A percentile compares a stretch with the other conserved stretches of the same genome.
phyloP scores from a whole-genome alignment of 1,284 basidiomycete genomes.

The Sphaerobolus stellatus region DNA sequence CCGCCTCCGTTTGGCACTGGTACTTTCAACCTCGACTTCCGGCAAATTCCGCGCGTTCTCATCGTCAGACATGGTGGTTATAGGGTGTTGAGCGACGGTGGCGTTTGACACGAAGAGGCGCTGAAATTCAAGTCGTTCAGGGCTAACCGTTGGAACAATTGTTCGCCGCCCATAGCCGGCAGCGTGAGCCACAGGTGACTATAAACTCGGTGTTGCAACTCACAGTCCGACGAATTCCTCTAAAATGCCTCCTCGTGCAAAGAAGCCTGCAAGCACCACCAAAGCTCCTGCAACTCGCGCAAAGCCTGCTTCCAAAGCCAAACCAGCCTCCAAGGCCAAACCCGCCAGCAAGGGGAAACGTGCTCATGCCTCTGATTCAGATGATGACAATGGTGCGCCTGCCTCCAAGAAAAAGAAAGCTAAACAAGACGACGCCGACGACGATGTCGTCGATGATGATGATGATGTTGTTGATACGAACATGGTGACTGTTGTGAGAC shows the following conservation, averaged over 20 bases:
- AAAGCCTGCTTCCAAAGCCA: slow-evolving; percentile 20
- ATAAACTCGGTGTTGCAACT: background rate
- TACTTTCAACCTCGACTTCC: background rate
- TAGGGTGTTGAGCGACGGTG: background rate
- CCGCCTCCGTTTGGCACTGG: background rate
- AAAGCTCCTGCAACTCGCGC: slow-evolving; percentile 12
- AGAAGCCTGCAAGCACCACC: slow-evolving; percentile 11
- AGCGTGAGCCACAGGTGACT: background rate
- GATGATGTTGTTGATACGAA: slow-evolving; percentile 19
- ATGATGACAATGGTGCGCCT: slow-evolving; percentile 2
- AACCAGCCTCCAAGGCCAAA: slow-evolving; percentile 23
- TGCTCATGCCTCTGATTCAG: slow-evolving; percentile 24
- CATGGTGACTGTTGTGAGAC: slow-evolving; percentile 56
- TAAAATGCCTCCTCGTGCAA: slow-evolving; percentile 15
- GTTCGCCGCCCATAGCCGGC: background rate
- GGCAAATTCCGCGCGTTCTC: background rate
- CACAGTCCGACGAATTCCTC: background rate
- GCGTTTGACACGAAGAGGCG: too few relatives aligned
- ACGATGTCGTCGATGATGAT: slow-evolving; percentile 12
- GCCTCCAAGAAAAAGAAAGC: slow-evolving; percentile 21
- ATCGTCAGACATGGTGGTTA: background rate
- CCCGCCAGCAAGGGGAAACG: slow-evolving; percentile 23
- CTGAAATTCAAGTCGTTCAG: background rate
- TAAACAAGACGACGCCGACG: slow-evolving; percentile 39
- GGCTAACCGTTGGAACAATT: background rate